A percentile compares a stretch with the other conserved stretches of the same genome.
Evolutionary conservation across 2,329 filamentous ascomycete genomes (phyloP).

Genomic region (Botrytis byssoidea): DNA sequence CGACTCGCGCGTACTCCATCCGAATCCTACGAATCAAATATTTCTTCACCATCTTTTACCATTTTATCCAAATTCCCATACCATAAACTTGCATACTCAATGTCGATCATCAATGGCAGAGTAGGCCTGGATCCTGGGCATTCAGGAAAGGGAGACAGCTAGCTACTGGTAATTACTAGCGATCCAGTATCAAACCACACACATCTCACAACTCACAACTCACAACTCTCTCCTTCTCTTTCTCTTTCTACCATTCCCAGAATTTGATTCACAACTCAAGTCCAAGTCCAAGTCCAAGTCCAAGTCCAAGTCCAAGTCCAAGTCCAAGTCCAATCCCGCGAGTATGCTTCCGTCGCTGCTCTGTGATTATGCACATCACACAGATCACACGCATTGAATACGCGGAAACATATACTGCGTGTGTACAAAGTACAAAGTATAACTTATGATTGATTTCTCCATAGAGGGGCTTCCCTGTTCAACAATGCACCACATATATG

Average conservation of each 20-base stretch:
- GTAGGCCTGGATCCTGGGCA: not conserved
- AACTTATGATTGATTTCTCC: not conserved
- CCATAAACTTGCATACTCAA: not conserved
- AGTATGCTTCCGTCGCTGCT: not conserved
- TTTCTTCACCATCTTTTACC: not conserved
- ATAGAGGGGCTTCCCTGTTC: slow-evolving; percentile 5
- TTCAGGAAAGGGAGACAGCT: not conserved
- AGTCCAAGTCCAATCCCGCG: not conserved
- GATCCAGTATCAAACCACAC: not conserved
- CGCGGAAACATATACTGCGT: not conserved
- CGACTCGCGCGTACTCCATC: not conserved
- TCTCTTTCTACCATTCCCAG: not conserved
- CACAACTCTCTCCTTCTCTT: not conserved
- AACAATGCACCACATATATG: not conserved
- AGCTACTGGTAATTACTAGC: not conserved
- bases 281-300: not conserved
- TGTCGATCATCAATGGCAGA: not conserved
- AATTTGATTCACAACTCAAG: not conserved
- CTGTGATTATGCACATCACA: not conserved
- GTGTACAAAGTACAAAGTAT: not conserved
- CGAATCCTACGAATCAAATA: not conserved
- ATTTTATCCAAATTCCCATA: not conserved
- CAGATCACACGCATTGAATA: not conserved
- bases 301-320: not conserved
- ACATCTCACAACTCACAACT: not conserved